phyloP scores from a whole-genome alignment of 768 basidiomycete species.

The Lactifluus piperatus region DNA sequence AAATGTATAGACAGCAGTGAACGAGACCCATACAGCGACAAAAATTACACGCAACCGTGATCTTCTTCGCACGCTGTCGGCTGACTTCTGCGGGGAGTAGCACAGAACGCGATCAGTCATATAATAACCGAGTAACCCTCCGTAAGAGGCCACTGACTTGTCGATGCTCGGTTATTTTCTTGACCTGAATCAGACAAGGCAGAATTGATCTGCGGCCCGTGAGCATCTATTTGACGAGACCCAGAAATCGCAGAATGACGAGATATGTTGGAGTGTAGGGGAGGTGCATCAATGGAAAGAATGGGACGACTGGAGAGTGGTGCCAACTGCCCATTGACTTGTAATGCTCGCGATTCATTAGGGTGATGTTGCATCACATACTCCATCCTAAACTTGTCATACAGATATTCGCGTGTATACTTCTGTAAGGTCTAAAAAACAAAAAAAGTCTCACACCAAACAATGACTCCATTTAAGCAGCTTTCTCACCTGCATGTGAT shows the following conservation, averaged over 20 bases:
- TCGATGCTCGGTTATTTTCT: conserved; percentile 27
- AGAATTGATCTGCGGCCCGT: conserved; percentile 10
- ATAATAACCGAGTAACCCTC: not conserved
- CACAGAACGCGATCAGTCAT: conserved; percentile 20
- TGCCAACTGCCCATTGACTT: conserved; percentile 29
- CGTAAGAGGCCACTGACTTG: conserved; percentile 30
- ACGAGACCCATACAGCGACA: conserved; percentile 63
- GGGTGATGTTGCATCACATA: conserved; percentile 39
- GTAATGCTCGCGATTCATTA: conserved; percentile 1
- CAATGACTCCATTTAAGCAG: not conserved
- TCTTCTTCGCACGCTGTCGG: conserved; percentile 73
- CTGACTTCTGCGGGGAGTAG: conserved; percentile 37
- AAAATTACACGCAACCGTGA: conserved; percentile 85
- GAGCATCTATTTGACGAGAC: conserved; percentile 33
- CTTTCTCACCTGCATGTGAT: conserved; percentile 74
- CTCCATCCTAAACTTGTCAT: conserved; percentile 64
- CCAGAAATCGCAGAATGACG: conserved; percentile 23
- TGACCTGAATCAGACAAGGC: conserved; percentile 19
- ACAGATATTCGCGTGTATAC: conserved; percentile 77
- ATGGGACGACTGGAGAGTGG: conserved; percentile 19
- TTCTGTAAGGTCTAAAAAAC: conserved; percentile 65
- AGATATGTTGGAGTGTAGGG: conserved; percentile 5
- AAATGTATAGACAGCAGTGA: conserved; percentile 16
- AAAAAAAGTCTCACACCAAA: not conserved
- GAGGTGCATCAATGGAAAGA: conserved; percentile 18